Conservation (phyloP, 306 rosid genomes). For the Alnus rubra region DNA sequence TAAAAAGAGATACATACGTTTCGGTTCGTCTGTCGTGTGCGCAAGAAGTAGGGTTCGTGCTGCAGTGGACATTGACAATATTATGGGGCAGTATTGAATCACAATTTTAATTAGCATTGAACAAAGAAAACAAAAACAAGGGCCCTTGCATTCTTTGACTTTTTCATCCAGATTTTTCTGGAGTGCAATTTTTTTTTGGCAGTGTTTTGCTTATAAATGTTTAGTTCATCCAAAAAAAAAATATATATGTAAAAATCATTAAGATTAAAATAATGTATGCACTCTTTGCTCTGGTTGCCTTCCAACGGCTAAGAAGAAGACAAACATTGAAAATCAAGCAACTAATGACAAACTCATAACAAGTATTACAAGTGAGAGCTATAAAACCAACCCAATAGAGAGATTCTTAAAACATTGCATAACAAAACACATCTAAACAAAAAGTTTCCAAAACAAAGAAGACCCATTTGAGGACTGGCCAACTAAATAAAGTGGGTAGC, state of each 20-base stretch:
- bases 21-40: no score
- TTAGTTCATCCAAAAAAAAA: not conserved
- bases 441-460: slow-evolving; percentile 23
- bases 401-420: slow-evolving; percentile 4
- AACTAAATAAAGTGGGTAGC: slow-evolving; percentile 25
- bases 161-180: no score
- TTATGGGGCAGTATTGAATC: no score
- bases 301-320: slow-evolving; percentile 17
- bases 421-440: not conserved
- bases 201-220: no score
- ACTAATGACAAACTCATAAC: slow-evolving; percentile 10
- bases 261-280: not conserved
- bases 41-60: no score
- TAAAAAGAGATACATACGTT: no score
- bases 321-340: slow-evolving; percentile 3
- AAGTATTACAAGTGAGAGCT: slow-evolving; percentile 4
- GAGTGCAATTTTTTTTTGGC: no score
- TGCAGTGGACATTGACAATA: no score
- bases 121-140: no score
- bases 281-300: slow-evolving; percentile 3
- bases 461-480: slow-evolving; percentile 16
- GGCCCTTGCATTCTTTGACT: no score
- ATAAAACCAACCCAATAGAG: slow-evolving; percentile 26
- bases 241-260: not conserved
- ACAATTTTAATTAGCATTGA: no score